phyloP scores from a whole-genome alignment of 1,139 yeast species.

The Taphrina communis region DNA sequence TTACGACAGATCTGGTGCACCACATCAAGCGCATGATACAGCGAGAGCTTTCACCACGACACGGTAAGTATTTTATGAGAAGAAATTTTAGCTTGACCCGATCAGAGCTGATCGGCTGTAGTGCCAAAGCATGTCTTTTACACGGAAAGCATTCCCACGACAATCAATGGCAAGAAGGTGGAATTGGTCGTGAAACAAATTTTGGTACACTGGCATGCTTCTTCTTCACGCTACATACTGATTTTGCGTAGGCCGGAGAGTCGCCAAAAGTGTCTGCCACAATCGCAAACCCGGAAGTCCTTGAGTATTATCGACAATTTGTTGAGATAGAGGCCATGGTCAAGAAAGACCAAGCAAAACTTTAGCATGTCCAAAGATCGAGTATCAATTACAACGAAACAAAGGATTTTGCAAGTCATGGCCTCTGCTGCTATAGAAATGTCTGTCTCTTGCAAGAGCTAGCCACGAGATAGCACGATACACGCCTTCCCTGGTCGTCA shows the following conservation, averaged over 20 bases:
- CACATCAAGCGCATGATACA: constrained; percentile 43
- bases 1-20: constrained; percentile 42
- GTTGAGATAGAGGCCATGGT: constrained; percentile 40
- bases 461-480: background rate
- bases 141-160: constrained; percentile 46
- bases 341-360: constrained; percentile 6
- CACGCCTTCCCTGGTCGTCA: no score
- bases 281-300: constrained; percentile 47
- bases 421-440: no score
- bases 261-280: constrained; percentile 46
- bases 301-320: constrained; percentile 45
- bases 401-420: no score
- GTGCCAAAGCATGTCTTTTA: constrained; percentile 45
- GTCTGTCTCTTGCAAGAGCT: background rate
- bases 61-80: constrained; percentile 33
- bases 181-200: constrained; percentile 46
- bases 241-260: constrained; percentile 40
- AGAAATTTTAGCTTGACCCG: no score
- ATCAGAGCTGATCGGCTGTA: constrained; percentile 8
- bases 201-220: constrained; percentile 11
- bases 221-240: background rate
- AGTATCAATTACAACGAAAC: background rate
- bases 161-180: constrained; percentile 47
- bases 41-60: constrained; percentile 46
- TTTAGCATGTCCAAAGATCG: background rate